Evolutionary conservation across 192 early-diverging fungal species (phyloP), one percentile per base, ranked within the genome.

Genomic region (Dispira simplex): DNA sequence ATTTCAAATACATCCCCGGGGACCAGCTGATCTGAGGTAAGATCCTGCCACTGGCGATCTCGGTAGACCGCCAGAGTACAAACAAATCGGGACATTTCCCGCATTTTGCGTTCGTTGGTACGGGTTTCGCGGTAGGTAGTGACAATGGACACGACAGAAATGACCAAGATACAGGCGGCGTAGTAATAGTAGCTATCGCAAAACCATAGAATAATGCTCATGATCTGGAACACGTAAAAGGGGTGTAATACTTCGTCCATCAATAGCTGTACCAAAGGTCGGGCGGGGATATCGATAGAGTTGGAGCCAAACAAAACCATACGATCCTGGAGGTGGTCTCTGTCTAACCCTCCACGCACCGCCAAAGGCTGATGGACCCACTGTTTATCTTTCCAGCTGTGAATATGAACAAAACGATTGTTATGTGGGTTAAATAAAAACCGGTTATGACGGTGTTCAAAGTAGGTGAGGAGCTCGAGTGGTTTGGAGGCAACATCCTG

Each of bases 131-230:
- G 58, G 46, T 95, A 74, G 3, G 93, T 91, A 14, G 79, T 78
- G 39, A 87, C 65, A 12, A 93, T 84, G 13, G 90, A 89, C 18
- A 83, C 73, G 0, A 83, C 81, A 13, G 90, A 90, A 54, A 97
- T 94, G 13, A 95, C 59, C 58, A 95, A 77, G 60, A 99, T 97
- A 68, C 92, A 95, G 20, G 77, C 73, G 0, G 93, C 97, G 66
- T 97, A 99, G 71, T 94, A 94, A 62, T 90, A 88, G 73, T 99
- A 99, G 70, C 94, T 81, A 63, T 99, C 97, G 25, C 85, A 65
- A 64, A 79, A 86, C 97, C 89, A 91, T 3, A 91, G 76, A 8
- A 85, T 51, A 21, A 91, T 82, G 53, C 85, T 87, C 51, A 84
- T 82, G 8, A 81, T 82, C 67, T 89, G 89, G 64, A 91, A 91